Evolutionary conservation across 345 rosid species (phyloP).

Genomic region (Noccaea caerulescens): DNA sequence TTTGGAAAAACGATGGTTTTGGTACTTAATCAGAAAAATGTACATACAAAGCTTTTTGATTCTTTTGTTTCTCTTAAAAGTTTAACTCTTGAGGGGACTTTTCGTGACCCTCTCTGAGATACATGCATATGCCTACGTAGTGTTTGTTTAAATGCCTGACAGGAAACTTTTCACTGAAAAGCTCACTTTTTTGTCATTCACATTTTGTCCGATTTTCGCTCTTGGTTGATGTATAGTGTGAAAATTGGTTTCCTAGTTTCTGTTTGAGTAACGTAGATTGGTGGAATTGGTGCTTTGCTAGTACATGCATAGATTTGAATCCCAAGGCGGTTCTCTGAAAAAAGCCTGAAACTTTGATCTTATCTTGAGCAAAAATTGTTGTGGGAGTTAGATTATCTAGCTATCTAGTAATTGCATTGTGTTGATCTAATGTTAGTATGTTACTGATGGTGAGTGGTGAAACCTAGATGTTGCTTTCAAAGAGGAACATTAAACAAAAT

Average conservation of each 20-base stretch:
- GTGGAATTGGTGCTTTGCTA: not conserved
- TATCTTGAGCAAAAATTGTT: not conserved
- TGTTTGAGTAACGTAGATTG: not conserved
- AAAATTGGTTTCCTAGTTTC: not conserved
- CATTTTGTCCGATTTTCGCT: not conserved
- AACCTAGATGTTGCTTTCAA: not conserved
- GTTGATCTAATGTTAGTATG: not conserved
- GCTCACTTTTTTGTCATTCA: not conserved
- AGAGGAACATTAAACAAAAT: not conserved
- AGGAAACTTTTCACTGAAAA: not conserved
- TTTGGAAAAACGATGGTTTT: not conserved
- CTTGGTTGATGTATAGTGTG: not conserved
- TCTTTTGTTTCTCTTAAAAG: not conserved
- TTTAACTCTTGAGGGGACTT: conserved; percentile 1
- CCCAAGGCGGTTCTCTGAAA: not conserved
- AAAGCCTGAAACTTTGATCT: not conserved
- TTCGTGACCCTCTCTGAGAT: not conserved
- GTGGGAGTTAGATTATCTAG: not conserved
- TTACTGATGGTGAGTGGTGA: not conserved
- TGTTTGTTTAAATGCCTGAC: conserved; percentile 34
- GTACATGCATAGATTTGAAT: conserved; percentile 28
- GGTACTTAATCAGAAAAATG: not conserved
- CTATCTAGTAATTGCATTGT: not conserved
- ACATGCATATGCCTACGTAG: not conserved
- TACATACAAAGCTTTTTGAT: not conserved